Percentiles rank a stretch among this genome's conserved stretches.
Conservation (phyloP, 116 monocot species). For the Trichopus zeylanicus region DNA sequence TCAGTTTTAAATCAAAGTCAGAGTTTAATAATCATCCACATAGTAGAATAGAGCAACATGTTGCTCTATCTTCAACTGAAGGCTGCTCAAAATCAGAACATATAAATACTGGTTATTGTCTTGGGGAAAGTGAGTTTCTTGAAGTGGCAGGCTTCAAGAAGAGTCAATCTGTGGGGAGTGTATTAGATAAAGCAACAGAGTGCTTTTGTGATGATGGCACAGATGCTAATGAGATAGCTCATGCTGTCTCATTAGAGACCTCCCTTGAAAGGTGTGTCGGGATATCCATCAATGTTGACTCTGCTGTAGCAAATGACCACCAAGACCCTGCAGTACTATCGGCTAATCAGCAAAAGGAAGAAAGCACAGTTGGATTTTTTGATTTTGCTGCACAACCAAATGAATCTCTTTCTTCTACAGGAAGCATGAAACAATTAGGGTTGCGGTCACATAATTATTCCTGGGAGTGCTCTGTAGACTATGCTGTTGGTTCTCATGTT, state of each 20-base stretch:
- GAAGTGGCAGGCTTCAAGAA: constrained; percentile 20
- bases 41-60: constrained; percentile 6
- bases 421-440: constrained; percentile 20
- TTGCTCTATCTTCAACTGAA: constrained; percentile 25
- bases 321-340: constrained; percentile 7
- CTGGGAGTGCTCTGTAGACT: constrained; percentile 11
- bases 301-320: constrained; percentile 8
- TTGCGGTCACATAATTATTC: constrained; percentile 10
- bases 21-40: constrained; percentile 15
- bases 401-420: constrained; percentile 26
- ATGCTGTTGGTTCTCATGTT: constrained; percentile 5
- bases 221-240: constrained; percentile 21
- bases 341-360: no score
- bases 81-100: constrained; percentile 32
- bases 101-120: constrained; percentile 8
- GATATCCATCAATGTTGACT: constrained; percentile 2
- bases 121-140: constrained; percentile 14
- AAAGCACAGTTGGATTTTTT: no score
- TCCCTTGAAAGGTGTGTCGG: constrained; percentile 4
- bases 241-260: constrained; percentile 3
- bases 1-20: constrained; percentile 9
- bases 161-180: constrained; percentile 41
- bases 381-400: constrained; percentile 6
- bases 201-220: constrained; percentile 13
- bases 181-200: constrained; percentile 25